Evolutionary conservation across 306 rosid genomes (phyloP).

Genomic region (Cicer cuneatum): DNA sequence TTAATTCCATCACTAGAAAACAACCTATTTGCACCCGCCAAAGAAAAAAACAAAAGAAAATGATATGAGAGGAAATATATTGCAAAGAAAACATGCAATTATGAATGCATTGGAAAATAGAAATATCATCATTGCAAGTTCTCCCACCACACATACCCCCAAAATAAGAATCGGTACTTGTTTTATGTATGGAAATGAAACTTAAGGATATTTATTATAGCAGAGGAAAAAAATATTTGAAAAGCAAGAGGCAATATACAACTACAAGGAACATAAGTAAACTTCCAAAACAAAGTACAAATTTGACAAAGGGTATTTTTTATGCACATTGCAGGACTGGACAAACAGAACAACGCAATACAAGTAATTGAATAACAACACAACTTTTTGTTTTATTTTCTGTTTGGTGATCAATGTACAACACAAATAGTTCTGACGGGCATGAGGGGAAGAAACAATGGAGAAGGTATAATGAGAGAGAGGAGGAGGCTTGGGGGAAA

Average conservation of each 20-base stretch:
- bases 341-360: neutral
- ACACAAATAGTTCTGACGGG: neutral
- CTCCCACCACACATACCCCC: constrained; percentile 19
- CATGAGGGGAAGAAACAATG: neutral
- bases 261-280: neutral
- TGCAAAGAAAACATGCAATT: neutral
- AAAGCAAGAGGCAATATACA: constrained; percentile 10
- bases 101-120: neutral
- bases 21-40: neutral
- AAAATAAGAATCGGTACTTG: constrained; percentile 10
- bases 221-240: constrained; percentile 1
- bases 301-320: neutral
- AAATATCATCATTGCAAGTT: constrained; percentile 4
- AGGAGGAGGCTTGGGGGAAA: neutral
- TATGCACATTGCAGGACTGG: neutral
- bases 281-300: constrained; percentile 14
- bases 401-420: constrained; percentile 10
- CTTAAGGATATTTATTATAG: constrained; percentile 6
- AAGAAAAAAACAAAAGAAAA: neutral
- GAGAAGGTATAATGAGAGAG: constrained; percentile 1
- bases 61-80: neutral
- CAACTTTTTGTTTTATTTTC: neutral
- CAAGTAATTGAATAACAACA: neutral
- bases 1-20: constrained; percentile 18
- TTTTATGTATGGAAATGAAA: neutral